Percentiles rank a stretch among this genome's conserved stretches.
These are phyloP conservation scores for Hordeum marinum DNA, from an alignment of 176 grass and related monocot genomes.

Conservation along the genomic window DNA sequence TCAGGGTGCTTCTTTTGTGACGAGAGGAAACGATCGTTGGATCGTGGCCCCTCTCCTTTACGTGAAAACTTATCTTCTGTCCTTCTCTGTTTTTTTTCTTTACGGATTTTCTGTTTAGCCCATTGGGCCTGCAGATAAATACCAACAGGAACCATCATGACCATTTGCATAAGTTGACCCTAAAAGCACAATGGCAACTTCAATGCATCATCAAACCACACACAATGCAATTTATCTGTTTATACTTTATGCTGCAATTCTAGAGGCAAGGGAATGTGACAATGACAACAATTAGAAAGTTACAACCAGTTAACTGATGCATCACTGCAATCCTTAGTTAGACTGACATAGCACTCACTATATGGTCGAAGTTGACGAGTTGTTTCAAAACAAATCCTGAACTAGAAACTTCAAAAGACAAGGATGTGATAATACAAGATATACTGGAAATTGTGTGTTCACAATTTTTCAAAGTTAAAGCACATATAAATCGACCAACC, in stretches of 20 bases:
- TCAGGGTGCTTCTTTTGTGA: no score
- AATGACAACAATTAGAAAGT: neutral
- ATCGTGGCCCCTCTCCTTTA: no score
- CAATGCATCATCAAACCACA: neutral
- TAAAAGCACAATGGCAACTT: slow-evolving; percentile 28
- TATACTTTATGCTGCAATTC: neutral
- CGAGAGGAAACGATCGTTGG: no score
- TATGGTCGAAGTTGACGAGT: neutral
- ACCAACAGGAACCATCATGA: slow-evolving; percentile 94
- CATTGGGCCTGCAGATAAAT: no score
- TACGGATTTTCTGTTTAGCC: no score
- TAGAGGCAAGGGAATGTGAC: neutral
- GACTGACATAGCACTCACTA: neutral
- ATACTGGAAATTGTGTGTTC: no score
- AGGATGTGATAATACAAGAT: no score
- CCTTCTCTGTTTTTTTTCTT: no score
- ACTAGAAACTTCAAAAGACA: no score
- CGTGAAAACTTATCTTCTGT: no score
- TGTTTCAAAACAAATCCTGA: neutral
- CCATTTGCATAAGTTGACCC: slow-evolving; percentile 93
- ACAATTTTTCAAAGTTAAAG: neutral
- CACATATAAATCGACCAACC: neutral
- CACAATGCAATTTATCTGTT: neutral
- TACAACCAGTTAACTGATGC: neutral
- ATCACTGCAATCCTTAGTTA: neutral